Evolutionary conservation across 2,329 filamentous ascomycete species (phyloP), one percentile per base, ranked within the genome.

Genomic region (Tympanopsis confertula): DNA sequence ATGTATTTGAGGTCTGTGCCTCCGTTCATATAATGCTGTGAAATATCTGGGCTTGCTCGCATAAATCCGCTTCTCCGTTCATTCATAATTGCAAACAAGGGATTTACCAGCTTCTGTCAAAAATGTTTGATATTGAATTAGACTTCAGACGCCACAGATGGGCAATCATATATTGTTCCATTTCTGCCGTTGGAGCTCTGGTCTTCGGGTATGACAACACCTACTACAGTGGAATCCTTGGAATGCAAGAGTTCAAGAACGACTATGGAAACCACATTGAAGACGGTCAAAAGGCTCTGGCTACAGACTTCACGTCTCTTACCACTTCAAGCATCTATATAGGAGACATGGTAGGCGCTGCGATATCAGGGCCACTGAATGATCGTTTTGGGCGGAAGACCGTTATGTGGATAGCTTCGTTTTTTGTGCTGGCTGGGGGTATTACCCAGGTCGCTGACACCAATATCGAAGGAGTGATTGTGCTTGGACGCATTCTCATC

Each of bases 161-260:
- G 46, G 51, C 50, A 7, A 47, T 48, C 13, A 36, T 44, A 33
- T 52, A 45, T 39, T 53, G 51, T 29, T 38, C 45, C 5, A 45
- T 53, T 14, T 47, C 50, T 5, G 44, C 48, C 19, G 46, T 54
- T 14, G 51, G 50, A 7, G 50, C 50, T 20, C 45, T 53, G 4
- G 44, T 45, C 38, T 54, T 49, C 35, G 51, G 49, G 14, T 53
- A 54, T 33, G 50, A 54, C 28, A 48, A 48, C 13, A 51, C 45
- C 5, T 54, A 53, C 37, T 54, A 53, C 35, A 54, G 42, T 13
- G 51, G 51, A 2, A 47, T 53, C n/a, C 46, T 48, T 14, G 50
- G 45, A 5, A 54, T 53, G 50, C 19, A 39, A 15, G 39, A 35
- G 13, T 53, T 53, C 33, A 44, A 41, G 4, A 43, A 45, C 20